Evolutionary conservation across 176 grass and related monocot species (phyloP).

Genomic region (Neostapfia colusana): DNA sequence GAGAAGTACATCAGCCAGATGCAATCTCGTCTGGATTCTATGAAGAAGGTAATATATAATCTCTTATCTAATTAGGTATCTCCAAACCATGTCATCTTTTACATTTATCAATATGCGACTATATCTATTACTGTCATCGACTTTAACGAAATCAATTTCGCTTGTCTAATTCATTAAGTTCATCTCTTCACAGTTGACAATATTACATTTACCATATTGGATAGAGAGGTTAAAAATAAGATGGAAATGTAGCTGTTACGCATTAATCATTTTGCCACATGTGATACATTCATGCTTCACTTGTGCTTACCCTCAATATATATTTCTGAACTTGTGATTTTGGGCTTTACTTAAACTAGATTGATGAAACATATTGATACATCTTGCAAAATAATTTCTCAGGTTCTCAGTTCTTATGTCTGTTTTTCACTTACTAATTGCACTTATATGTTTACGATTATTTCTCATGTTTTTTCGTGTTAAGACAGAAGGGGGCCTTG

Average conservation of each 20-base stretch:
- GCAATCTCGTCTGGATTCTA: constrained; percentile 75
- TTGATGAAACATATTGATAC: not conserved
- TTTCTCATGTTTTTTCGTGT: not conserved
- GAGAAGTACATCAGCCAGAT: constrained; percentile 73
- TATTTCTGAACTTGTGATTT: not conserved
- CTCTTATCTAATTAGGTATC: constrained; percentile 9
- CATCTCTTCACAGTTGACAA: not conserved
- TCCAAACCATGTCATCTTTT: not conserved
- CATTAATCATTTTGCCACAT: not conserved
- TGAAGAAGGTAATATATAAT: constrained; percentile 70
- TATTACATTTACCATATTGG: not conserved
- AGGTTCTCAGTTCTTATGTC: constrained; percentile 3
- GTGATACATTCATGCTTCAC: not conserved
- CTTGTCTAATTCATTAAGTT: not conserved
- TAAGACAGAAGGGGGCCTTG: too few species aligned
- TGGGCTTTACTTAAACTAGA: not conserved
- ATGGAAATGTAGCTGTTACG: not conserved
- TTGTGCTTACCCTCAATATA: not conserved
- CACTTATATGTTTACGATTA: not conserved
- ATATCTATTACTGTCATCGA: not conserved
- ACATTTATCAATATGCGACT: not conserved
- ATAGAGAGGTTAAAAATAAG: too few species aligned
- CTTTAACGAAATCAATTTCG: not conserved
- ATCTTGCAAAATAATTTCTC: not conserved
- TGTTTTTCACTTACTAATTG: constrained; percentile 4